Base-by-base conservation (phyloP, 352 stramenopile species). In the Thalassiosira livingstoniorum region DNA sequence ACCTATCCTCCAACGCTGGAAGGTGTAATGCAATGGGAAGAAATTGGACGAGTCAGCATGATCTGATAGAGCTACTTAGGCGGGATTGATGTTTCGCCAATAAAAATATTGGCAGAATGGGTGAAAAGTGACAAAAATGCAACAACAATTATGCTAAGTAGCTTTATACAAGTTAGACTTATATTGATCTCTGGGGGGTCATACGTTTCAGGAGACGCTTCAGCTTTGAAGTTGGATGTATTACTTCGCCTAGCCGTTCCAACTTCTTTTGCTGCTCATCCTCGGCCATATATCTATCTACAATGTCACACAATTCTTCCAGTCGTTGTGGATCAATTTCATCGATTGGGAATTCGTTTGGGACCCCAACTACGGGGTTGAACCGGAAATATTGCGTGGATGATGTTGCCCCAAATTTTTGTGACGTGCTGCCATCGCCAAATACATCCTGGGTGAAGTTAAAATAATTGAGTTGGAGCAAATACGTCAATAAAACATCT, bases 271-370 rank as follows among this genome's bases (percentile, higher is more conserved):
- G 43, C 73, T 93, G 86, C 51, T 91, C 78, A 32, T 87, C 82
- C 55, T 87, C 68, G 60, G 84, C 71, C 82, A 93, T 90, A 58
- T 94, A 94, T 4, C 71, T 53, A 55, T 82, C 69, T 13, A 88
- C 88, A 45, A 93, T 92, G 37, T 87, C 63, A 64, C 83, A 87
- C n/a, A 94, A 73, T 54, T 83, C 54, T 66, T 87, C 35, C 25
- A 94, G 63, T 62, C 87, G 83, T 15, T 82, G 63, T 31, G 87
- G 83, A 71, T 94, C 88, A 0, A 87, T 91, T 13, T 89, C 87
- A 66, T 94, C 90, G 70, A 94, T 93, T 21, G 88, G 88, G 75
- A 92, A 93, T n/a, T 85, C 82, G 80, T 93, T 79, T 4, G 87
- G 80, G 34, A 68, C 66, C n/a, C 90, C 90, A 51, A 94, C 65